Conservation (phyloP, 768 basidiomycete genomes). For the Sarcomyxa edulis region DNA sequence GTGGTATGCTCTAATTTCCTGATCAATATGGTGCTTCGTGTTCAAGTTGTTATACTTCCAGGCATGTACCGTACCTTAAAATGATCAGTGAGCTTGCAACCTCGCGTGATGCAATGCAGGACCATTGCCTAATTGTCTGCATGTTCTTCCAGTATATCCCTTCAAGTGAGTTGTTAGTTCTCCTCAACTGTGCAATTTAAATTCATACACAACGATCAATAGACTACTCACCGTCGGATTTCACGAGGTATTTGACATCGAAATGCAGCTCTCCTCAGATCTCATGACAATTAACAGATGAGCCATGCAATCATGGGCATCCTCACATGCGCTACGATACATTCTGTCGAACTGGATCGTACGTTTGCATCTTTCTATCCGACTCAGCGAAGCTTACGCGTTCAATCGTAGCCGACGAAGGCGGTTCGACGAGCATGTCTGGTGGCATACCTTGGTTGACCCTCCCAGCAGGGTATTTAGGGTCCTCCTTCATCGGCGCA, state of each 20-base stretch:
- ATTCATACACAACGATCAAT: constrained; percentile 6
- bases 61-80: constrained; percentile 76
- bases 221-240: constrained; percentile 85
- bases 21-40: background rate
- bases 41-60: constrained; percentile 17
- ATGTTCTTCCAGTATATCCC: constrained; percentile 61
- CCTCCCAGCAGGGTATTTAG: constrained; percentile 77
- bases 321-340: constrained; percentile 80
- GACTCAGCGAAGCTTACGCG: constrained; percentile 8
- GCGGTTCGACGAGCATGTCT: constrained; percentile 82
- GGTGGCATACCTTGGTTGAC: constrained; percentile 82
- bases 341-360: constrained; percentile 87
- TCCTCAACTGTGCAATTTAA: constrained; percentile 1
- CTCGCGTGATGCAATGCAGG: constrained; percentile 1
- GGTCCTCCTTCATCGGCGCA: constrained; percentile 83
- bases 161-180: constrained; percentile 65
- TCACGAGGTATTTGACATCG: constrained; percentile 56
- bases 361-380: constrained; percentile 23
- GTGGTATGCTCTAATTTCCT: constrained; percentile 45
- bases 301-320: constrained; percentile 80
- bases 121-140: constrained; percentile 8
- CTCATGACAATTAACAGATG: constrained; percentile 44
- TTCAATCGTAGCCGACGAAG: constrained; percentile 65
- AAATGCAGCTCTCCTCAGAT: background rate
- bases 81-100: constrained; percentile 55